A percentile compares a stretch with the other conserved stretches of the same genome.
These are phyloP conservation scores for Porphyrellus cyaneotinctus DNA, from an alignment of 768 basidiomycete genomes.

Conservation along the genomic window DNA sequence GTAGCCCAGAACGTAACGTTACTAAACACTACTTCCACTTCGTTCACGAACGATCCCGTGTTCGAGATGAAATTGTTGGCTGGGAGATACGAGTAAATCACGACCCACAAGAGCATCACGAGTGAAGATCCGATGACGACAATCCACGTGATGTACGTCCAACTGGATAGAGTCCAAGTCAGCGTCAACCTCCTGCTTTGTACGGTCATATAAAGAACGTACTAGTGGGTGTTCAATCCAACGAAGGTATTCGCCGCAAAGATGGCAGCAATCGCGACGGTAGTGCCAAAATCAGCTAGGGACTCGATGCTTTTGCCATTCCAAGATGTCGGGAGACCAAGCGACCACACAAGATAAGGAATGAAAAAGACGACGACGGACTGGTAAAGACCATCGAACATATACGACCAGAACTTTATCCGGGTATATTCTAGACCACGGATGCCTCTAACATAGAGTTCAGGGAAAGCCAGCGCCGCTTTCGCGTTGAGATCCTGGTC, in stretches of 20 bases:
- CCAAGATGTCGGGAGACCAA: constrained; percentile 65
- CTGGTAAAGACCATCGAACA: constrained; percentile 93
- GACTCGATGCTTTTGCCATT: constrained; percentile 77
- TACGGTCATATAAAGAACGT: constrained; percentile 37
- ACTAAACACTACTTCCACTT: constrained; percentile 70
- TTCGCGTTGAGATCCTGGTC: constrained; percentile 93
- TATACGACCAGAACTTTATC: constrained; percentile 89
- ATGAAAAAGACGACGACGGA: constrained; percentile 84
- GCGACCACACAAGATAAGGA: constrained; percentile 70
- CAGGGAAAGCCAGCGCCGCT: constrained; percentile 88
- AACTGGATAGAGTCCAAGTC: constrained; percentile 41
- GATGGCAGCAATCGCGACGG: constrained; percentile 83
- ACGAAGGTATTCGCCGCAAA: constrained; percentile 87
- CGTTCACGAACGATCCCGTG: constrained; percentile 67
- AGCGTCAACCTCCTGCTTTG: background rate
- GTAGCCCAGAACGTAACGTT: constrained; percentile 83
- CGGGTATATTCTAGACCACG: constrained; percentile 91
- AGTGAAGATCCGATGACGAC: constrained; percentile 74
- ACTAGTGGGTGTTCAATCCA: constrained; percentile 88
- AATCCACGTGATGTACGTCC: constrained; percentile 83
- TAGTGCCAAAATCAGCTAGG: constrained; percentile 87
- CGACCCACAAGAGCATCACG: constrained; percentile 85
- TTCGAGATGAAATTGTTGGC: constrained; percentile 70
- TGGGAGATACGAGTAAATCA: constrained; percentile 78
- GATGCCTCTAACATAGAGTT: constrained; percentile 94